Percentiles rank a stretch among this genome's conserved stretches.
Conservation (phyloP, 2,329 filamentous ascomycete species). For the Colletotrichum spaethianum region DNA sequence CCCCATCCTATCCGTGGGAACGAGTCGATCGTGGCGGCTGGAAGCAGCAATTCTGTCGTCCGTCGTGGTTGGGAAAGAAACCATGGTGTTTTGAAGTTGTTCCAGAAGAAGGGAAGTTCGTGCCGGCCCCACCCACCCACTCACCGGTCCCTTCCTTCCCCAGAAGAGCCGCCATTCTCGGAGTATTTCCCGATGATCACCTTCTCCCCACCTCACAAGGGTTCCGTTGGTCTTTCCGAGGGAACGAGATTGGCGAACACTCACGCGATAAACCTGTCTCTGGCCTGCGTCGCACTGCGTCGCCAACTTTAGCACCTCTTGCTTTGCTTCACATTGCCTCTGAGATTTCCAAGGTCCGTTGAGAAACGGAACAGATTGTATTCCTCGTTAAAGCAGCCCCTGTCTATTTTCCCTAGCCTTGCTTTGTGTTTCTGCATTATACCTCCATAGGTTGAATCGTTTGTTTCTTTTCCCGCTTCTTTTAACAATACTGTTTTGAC, state of each 20-base stretch:
- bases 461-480: neutral
- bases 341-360: neutral
- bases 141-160: slow-evolving; percentile 27
- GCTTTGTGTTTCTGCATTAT: neutral
- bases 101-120: slow-evolving; percentile 36
- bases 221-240: neutral
- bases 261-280: neutral
- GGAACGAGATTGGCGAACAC: neutral
- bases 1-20: neutral
- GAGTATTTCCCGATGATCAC: slow-evolving; percentile 28
- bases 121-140: slow-evolving; percentile 25
- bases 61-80: slow-evolving; percentile 25
- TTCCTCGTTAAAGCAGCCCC: neutral
- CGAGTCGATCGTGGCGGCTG: slow-evolving; percentile 10
- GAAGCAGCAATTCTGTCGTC: slow-evolving; percentile 11
- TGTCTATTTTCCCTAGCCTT: neutral
- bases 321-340: neutral
- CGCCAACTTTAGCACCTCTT: slow-evolving; percentile 1
- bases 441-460: neutral
- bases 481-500: neutral
- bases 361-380: neutral
- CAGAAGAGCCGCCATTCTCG: slow-evolving; percentile 12
- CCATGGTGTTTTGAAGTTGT: slow-evolving; percentile 37
- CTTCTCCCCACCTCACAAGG: slow-evolving; percentile 1
- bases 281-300: slow-evolving; percentile 8